Percentiles rank a stretch among this genome's conserved stretches.
phyloP scores from a whole-genome alignment of 257 asterid species.

The Nicotiana otophora region DNA sequence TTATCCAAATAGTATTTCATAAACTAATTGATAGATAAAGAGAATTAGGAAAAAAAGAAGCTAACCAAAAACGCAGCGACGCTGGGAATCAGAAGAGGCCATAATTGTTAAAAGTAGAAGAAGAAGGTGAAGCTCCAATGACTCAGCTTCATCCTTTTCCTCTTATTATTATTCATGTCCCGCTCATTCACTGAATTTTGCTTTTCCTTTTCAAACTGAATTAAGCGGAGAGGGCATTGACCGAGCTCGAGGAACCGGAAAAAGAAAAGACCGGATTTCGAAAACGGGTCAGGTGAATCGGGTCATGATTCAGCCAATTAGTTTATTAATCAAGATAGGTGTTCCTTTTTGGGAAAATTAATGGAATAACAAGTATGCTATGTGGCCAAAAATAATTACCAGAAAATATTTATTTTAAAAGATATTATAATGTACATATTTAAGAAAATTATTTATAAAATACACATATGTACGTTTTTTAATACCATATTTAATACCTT shows the following conservation, averaged over 20 bases:
- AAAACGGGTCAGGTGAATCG: background rate
- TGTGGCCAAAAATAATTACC: too few relatives aligned
- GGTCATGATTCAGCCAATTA: background rate
- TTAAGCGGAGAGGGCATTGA: conserved; percentile 6
- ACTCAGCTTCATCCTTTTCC: conserved; percentile 31
- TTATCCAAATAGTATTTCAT: background rate
- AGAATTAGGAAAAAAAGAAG: background rate
- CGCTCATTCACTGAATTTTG: background rate
- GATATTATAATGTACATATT: too few relatives aligned
- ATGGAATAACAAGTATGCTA: too few relatives aligned
- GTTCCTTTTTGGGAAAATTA: too few relatives aligned
- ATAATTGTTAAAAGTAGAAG: conserved; percentile 15
- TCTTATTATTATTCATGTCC: background rate
- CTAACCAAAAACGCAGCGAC: conserved; percentile 89
- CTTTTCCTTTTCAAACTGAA: background rate
- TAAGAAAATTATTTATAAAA: too few relatives aligned
- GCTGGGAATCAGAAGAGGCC: conserved; percentile 64
- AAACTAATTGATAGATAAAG: background rate
- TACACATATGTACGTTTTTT: too few relatives aligned
- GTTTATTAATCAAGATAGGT: background rate
- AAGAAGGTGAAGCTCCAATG: conserved; percentile 31
- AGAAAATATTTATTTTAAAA: too few relatives aligned
- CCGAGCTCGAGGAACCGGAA: background rate
- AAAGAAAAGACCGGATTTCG: background rate
- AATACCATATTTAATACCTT: too few relatives aligned